phyloP scores from a whole-genome alignment of 1,284 basidiomycete species.

The Tetrapyrgos nigripes region DNA sequence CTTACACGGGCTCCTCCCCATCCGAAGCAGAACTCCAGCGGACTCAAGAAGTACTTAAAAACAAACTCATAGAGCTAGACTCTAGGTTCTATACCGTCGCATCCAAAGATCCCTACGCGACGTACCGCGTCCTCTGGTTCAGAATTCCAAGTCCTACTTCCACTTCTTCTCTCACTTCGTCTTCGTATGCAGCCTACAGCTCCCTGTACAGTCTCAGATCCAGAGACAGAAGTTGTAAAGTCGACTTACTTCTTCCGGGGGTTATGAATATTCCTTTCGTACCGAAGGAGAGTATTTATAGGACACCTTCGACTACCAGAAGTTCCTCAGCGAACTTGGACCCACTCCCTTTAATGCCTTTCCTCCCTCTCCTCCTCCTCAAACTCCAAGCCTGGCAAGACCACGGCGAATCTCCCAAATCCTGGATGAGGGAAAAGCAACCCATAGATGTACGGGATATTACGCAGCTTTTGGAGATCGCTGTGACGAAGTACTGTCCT shows the following conservation, averaged over 20 bases:
- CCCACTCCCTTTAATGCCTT: constrained; percentile 46
- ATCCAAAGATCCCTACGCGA: constrained; percentile 44
- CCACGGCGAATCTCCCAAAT: constrained; percentile 41
- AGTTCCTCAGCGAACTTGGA: not conserved
- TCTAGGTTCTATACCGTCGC: constrained; percentile 46
- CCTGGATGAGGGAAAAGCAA: constrained; percentile 44
- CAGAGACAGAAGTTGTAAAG: constrained; percentile 50
- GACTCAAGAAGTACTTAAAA: constrained; percentile 53
- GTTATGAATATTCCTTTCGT: constrained; percentile 50
- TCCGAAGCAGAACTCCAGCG: too few species aligned
- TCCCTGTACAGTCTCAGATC: too few species aligned
- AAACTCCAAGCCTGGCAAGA: constrained; percentile 60
- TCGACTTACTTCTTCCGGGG: constrained; percentile 57
- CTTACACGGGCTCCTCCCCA: constrained; percentile 22
- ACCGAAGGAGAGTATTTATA: constrained; percentile 32
- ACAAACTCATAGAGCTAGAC: constrained; percentile 38
- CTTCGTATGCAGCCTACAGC: not conserved
- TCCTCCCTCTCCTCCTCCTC: constrained; percentile 50
- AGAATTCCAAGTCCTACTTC: constrained; percentile 27
- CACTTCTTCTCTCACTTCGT: not conserved
- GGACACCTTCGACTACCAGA: not conserved
- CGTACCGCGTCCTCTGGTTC: constrained; percentile 55
- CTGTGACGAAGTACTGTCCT: constrained; percentile 19
- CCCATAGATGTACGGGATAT: constrained; percentile 51
- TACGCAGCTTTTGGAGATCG: constrained; percentile 44